A percentile compares a stretch with the other conserved stretches of the same genome.
Evolutionary conservation across 257 asterid species (phyloP).

Genomic region (Salvia splendens): DNA sequence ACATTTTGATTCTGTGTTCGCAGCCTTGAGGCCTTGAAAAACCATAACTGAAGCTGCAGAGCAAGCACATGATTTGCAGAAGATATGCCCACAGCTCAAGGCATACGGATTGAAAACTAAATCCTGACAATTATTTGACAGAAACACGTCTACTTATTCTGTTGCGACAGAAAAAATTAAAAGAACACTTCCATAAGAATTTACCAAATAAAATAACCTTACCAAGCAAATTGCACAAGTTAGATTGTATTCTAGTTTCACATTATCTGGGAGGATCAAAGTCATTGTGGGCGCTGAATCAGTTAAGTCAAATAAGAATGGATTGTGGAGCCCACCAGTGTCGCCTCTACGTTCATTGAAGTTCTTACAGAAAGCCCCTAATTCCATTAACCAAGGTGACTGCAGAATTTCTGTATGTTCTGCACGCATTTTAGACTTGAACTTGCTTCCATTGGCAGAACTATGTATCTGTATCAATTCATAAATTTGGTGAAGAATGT

Average conservation of each 20-base stretch:
- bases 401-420: constrained; percentile 73
- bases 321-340: constrained; percentile 37
- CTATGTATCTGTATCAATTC: constrained; percentile 58
- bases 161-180: neutral
- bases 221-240: constrained; percentile 93
- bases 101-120: constrained; percentile 72
- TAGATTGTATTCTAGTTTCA: constrained; percentile 61
- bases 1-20: constrained; percentile 60
- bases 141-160: neutral
- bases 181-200: neutral
- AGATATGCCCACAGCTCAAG: constrained; percentile 80
- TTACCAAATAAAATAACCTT: constrained; percentile 27
- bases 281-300: constrained; percentile 53
- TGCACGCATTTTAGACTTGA: constrained; percentile 66
- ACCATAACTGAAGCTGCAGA: constrained; percentile 83
- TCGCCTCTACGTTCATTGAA: constrained; percentile 43
- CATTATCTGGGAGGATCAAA: constrained; percentile 59
- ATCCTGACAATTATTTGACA: constrained; percentile 45
- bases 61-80: constrained; percentile 80
- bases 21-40: constrained; percentile 66
- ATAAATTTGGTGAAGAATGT: constrained; percentile 13
- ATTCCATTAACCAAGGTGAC: constrained; percentile 83
- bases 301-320: constrained; percentile 56
- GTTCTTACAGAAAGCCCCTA: constrained; percentile 75
- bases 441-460: constrained; percentile 70